phyloP scores from a whole-genome alignment of 2,329 filamentous ascomycete species.

The Stachybotrys echinatus region DNA sequence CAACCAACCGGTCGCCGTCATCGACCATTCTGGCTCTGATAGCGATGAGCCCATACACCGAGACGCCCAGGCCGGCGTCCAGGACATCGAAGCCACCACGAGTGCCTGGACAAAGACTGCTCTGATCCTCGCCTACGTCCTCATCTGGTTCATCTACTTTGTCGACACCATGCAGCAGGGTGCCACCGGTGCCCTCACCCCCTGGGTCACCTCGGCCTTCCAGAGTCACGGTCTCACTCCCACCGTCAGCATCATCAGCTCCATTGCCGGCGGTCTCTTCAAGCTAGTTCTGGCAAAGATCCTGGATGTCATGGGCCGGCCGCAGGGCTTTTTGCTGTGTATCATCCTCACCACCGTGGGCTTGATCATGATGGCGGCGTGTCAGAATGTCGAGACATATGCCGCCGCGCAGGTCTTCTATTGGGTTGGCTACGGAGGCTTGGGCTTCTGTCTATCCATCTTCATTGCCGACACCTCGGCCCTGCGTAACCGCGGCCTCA shows the following conservation, averaged over 20 bases:
- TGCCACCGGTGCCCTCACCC: conserved; percentile 28
- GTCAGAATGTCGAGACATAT: conserved; percentile 42
- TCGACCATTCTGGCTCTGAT: too few relatives aligned
- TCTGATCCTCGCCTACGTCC: conserved; percentile 30
- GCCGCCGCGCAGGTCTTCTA: conserved; percentile 48
- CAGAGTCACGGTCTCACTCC: conserved; percentile 25
- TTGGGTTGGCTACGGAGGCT: conserved; percentile 38
- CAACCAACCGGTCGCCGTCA: too few relatives aligned
- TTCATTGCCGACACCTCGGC: conserved; percentile 25
- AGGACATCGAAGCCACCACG: conserved; percentile 33
- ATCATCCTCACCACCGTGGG: conserved; percentile 31
- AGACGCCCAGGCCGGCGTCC: conserved; percentile 27
- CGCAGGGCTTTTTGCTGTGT: conserved; percentile 26
- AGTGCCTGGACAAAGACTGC: conserved; percentile 31
- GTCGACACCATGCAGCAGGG: conserved; percentile 38
- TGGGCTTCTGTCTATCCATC: conserved; percentile 21
- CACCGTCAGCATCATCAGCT: conserved; percentile 38
- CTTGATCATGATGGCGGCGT: conserved; percentile 53
- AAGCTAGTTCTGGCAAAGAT: conserved; percentile 30
- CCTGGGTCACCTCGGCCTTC: conserved; percentile 40
- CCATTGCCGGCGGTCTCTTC: conserved; percentile 20
- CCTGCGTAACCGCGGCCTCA: conserved; percentile 24
- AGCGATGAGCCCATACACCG: conserved; percentile 1
- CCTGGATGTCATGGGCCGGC: conserved; percentile 31
- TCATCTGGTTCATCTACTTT: conserved; percentile 46